Percentiles rank a stretch among this genome's conserved stretches.
phyloP scores from a whole-genome alignment of 75 land plant species.

The Pinus taeda region DNA sequence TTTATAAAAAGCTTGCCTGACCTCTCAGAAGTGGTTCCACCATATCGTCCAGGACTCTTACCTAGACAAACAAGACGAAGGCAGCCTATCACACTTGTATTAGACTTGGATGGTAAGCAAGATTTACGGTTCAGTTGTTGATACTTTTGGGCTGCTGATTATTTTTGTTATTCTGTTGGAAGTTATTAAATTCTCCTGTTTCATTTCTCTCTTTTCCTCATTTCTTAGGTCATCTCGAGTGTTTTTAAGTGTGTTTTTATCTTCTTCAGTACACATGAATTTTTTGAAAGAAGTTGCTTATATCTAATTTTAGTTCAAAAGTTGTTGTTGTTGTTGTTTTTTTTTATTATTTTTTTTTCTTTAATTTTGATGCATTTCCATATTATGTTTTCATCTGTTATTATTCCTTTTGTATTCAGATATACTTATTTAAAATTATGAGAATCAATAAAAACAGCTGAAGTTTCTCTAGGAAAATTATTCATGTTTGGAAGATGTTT shows the following conservation, averaged over 20 bases:
- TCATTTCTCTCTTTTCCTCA: not conserved
- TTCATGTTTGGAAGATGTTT: too few relatives aligned
- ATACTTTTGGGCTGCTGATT: not conserved
- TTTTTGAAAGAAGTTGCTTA: not conserved
- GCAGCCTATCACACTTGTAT: slow-evolving; percentile 72
- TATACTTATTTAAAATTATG: too few relatives aligned
- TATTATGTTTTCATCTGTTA: not conserved
- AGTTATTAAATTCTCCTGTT: not conserved
- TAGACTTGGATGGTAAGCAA: slow-evolving; percentile 82
- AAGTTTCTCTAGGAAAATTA: not conserved
- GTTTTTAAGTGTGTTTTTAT: not conserved
- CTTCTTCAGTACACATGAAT: not conserved
- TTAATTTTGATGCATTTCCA: not conserved
- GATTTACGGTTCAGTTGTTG: not conserved
- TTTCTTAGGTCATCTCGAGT: not conserved
- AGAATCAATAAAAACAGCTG: not conserved
- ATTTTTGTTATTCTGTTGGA: not conserved
- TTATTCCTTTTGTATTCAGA: too few relatives aligned
- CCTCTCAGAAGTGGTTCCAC: slow-evolving; percentile 60
- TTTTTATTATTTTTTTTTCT: too few relatives aligned
- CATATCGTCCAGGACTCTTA: slow-evolving; percentile 55
- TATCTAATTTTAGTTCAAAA: not conserved
- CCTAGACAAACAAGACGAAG: slow-evolving; percentile 79
- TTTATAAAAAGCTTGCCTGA: slow-evolving; percentile 80
- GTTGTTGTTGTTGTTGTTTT: too few relatives aligned